phyloP scores from a whole-genome alignment of 2,329 filamentous ascomycete genomes.

The Fusarium xylarioides region DNA sequence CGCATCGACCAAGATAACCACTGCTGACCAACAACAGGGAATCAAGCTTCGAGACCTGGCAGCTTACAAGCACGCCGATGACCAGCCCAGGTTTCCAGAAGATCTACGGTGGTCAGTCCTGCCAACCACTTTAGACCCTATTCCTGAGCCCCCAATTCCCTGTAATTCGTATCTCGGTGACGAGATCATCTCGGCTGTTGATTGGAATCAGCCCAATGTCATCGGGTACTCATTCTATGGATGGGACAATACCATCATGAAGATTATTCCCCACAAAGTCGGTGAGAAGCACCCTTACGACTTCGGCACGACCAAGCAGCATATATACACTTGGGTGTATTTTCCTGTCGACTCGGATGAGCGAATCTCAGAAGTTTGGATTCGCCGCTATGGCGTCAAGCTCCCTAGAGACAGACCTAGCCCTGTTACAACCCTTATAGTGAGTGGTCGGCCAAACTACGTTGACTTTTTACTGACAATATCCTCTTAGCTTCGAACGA shows the following conservation, averaged over 20 bases:
- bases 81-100: too few relatives aligned
- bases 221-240: rapidly evolving
- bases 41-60: background rate
- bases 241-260: background rate
- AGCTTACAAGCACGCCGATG: background rate
- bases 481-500: background rate
- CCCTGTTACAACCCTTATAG: background rate
- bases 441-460: rapidly evolving
- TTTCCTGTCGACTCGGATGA: background rate
- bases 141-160: background rate
- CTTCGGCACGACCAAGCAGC: rapidly evolving
- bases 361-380: background rate
- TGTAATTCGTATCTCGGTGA: rapidly evolving
- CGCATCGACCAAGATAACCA: rapidly evolving
- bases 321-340: rapidly evolving
- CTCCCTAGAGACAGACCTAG: too few relatives aligned
- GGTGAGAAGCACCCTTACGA: rapidly evolving
- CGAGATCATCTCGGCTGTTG: background rate
- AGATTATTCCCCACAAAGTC: background rate
- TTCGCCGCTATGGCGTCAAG: background rate
- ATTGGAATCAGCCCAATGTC: background rate
- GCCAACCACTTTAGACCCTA: background rate
- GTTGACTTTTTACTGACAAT: background rate
- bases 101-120: background rate
- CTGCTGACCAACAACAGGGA: rapidly evolving